Evolutionary conservation across 805 yeast species (phyloP).

Genomic region (Kodamaea restingae): DNA sequence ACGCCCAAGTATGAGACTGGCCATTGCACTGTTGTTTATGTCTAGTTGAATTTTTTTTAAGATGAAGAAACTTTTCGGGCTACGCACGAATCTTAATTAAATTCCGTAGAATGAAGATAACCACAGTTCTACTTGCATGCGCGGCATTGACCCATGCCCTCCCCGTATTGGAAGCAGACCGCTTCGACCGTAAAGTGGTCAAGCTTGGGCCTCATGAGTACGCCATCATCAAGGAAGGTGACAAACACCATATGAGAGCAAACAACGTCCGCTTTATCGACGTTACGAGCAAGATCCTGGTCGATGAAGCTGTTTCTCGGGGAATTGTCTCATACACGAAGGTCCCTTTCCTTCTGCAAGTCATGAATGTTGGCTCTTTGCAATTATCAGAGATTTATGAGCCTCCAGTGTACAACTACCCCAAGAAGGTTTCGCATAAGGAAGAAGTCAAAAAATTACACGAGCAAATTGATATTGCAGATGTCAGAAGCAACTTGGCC

Average conservation of each 20-base stretch:
- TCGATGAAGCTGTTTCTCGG: conserved; percentile 27
- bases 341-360: conserved; percentile 11
- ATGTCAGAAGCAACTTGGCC: conserved; percentile 52
- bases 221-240: conserved; percentile 32
- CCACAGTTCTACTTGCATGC: neutral
- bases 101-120: neutral
- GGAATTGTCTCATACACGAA: conserved; percentile 20
- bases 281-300: conserved; percentile 48
- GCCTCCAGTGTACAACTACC: conserved; percentile 47
- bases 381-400: conserved; percentile 15
- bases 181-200: conserved; percentile 21
- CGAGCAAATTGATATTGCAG: conserved; percentile 41
- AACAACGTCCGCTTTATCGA: conserved; percentile 59
- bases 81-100: conserved; percentile 3
- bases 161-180: conserved; percentile 1
- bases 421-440: conserved; percentile 37
- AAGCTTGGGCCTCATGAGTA: conserved; percentile 33
- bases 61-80: conserved; percentile 5
- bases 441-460: conserved; percentile 40
- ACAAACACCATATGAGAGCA: conserved; percentile 32
- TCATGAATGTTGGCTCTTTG: conserved; percentile 22
- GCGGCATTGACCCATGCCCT: neutral
- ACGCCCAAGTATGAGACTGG: conserved; percentile 3
- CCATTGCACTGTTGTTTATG: conserved; percentile 5
- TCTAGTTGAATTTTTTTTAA: conserved; percentile 2